A percentile compares a stretch with the other conserved stretches of the same genome.
These are phyloP conservation scores for Apocynum venetum DNA, from an alignment of 257 asterid species.

Conservation along the genomic window DNA sequence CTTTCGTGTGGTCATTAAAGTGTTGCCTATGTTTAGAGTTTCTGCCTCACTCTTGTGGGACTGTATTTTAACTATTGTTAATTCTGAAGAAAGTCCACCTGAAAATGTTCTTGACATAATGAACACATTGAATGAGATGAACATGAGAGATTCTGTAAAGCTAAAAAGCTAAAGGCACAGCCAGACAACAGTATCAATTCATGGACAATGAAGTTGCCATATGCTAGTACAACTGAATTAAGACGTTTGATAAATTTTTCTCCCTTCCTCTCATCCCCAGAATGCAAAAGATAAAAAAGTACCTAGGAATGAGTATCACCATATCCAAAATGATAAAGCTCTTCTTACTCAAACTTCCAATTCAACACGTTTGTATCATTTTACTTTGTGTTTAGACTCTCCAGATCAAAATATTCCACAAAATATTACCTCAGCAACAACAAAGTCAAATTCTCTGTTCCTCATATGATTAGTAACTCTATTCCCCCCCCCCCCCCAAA, in stretches of 20 bases:
- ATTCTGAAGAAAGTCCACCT: not conserved
- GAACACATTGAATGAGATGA: not conserved
- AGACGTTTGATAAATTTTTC: too few species aligned
- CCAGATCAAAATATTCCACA: not conserved
- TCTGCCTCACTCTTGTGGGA: not conserved
- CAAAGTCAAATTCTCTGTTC: not conserved
- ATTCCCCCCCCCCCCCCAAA: too few species aligned
- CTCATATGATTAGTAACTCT: not conserved
- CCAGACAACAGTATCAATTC: not conserved
- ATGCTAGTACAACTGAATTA: too few species aligned
- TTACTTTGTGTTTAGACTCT: not conserved
- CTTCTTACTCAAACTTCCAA: not conserved
- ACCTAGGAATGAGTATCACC: not conserved
- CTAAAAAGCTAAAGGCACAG: not conserved
- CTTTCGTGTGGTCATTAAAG: not conserved
- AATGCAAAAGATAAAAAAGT: too few species aligned
- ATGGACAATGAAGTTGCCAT: not conserved
- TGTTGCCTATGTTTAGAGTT: not conserved
- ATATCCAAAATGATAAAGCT: not conserved
- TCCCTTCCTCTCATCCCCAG: too few species aligned
- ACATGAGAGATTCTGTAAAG: not conserved
- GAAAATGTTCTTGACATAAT: not conserved
- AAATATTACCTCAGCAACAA: not conserved
- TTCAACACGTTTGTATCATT: not conserved
- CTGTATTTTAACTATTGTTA: not conserved